These are phyloP conservation scores for Panicum hallii DNA, from an alignment of 202 grass and related monocot species.

Conservation along the genomic window DNA sequence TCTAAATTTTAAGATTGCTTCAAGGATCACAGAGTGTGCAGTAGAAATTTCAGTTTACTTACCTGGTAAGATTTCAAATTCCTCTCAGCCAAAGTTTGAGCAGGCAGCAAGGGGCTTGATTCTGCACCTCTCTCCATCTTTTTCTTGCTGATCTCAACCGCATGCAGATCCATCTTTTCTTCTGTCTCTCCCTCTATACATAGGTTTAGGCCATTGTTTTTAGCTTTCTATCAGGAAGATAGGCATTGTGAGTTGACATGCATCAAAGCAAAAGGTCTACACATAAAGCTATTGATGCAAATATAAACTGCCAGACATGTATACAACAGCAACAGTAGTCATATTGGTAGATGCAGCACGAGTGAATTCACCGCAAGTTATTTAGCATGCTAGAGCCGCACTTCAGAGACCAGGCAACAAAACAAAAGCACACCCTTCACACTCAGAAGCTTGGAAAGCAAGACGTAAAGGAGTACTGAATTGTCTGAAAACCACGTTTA, in stretches of 20 bases:
- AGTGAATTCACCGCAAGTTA: background rate
- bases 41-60: background rate
- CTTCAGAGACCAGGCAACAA: background rate
- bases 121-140: background rate
- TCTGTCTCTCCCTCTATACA: background rate
- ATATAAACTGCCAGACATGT: background rate
- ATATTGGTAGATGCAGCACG: background rate
- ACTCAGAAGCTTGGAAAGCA: background rate
- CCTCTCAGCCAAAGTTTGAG: background rate
- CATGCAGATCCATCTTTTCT: background rate
- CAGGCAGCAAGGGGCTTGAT: background rate
- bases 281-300: background rate
- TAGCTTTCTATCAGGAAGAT: background rate
- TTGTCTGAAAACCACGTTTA: background rate
- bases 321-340: background rate
- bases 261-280: background rate
- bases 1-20: background rate
- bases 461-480: background rate
- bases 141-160: too few relatives aligned
- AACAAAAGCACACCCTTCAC: background rate
- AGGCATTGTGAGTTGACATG: background rate
- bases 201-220: background rate
- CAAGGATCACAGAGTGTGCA: background rate
- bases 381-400: background rate
- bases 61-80: background rate